Base-by-base conservation (phyloP, 208 protist genomes). In the Strigomonas culicis region DNA sequence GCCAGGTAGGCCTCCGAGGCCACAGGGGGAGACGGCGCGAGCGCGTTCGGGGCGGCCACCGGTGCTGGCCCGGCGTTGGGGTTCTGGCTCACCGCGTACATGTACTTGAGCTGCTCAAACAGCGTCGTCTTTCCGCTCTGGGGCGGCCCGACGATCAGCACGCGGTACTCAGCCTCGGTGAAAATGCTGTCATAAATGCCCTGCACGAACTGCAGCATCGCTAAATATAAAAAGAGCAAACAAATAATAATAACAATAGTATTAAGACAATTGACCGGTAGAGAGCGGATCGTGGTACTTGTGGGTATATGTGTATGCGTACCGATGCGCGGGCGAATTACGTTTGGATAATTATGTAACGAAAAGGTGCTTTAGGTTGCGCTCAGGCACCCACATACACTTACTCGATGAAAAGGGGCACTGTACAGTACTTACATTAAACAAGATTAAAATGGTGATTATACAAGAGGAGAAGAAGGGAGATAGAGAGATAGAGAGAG, bases 51-150 rank as follows among this genome's bases (percentile, higher is more conserved):
- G 27, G n/a, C n/a, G n/a, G n/a, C n/a, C n/a, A n/a, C n/a, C n/a
- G n/a, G n/a, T n/a, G n/a, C n/a, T n/a, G n/a, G n/a, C n/a, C n/a
- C 25, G 7, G 11, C 22, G 19, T 41, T 66, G 34, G 10, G 10
- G 21, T 58, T 30, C 10, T 66, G 10, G 41, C 15, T 70, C 10
- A 60, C 31, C 19, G 44, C 66, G 72, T 92, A 92, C 60, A 85
- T 86, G 53, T 79, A 90, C 71, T 99, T 99, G 17, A 99, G 63
- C 75, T 99, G 97, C 80, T 99, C 99, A 2, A 99, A 75, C 53
- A 99, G 88, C n/a, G 96, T 98, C 27, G 98, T 99, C 77, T 99
- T 99, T 41, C 98, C 98, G 11, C 88, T 89, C n/a, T 85, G 86
- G 74, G 99, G 97, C 27, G 93, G 75, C 36, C 97, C 97, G 30